Evolutionary conservation across 306 rosid genomes (phyloP), one percentile per base, ranked within the genome.

Genomic region (Oxytropis ochrocephala): DNA sequence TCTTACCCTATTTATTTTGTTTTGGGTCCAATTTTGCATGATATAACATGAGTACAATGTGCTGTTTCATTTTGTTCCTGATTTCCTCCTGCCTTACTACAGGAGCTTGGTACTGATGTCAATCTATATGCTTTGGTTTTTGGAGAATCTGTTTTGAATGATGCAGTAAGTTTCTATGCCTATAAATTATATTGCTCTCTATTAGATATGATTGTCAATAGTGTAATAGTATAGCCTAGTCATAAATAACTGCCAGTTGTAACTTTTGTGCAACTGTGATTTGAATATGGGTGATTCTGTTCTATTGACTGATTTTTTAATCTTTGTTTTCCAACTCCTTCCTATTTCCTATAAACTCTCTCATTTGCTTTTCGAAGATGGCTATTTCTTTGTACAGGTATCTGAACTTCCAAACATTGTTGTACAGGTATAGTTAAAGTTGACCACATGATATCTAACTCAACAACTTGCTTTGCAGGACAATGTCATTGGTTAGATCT

Each of bases 361-460:
- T 68, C 47, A 4, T 87, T 80, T 59, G 33, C 79, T 43, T 64
- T 77, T 39, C 65, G 77, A 67, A 94, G 99, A 94, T 94, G 92
- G 99, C 99, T 67, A 94, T 94, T 81, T 94, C 99, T 73, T 77
- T 94, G 83, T 94, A 94, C 89, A 94, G 97, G 99, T 94, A 85
- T 35, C 71, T 63, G 67, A 73, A 70, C 70, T 76, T 76, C 67
- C 47, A 48, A 41, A 69, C 9, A 38, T 38, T 38, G 43, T 10
- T 38, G 17, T 50, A 7, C 29, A 12, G 53, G 33, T 67, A 41
- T 69, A 16, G 42, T 32, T 60, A 35, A 58, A 62, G 64, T 82
- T 82, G 73, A 73, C 30, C 29, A 24, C 29, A 24, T 24, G 29
- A 7, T 38, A 8, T 75, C 44, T 69, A 75, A 77, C 65, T 64